Evolutionary conservation across 768 basidiomycete genomes (phyloP).

Genomic region (Dioszegia hungarica): DNA sequence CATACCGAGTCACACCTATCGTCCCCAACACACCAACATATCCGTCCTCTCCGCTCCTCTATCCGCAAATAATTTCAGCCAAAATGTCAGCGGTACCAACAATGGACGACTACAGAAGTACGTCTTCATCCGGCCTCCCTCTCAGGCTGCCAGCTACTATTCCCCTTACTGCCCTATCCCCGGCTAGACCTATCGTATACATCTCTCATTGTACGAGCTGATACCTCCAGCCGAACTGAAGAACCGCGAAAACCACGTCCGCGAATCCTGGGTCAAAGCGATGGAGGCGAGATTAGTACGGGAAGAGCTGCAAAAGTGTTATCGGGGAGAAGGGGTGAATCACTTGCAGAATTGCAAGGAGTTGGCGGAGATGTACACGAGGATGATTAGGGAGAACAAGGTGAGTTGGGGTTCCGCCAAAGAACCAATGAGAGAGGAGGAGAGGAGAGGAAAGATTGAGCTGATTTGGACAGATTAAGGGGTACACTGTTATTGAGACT

Average conservation of each 20-base stretch:
- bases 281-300: slow-evolving; percentile 89
- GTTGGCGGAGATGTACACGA: slow-evolving; percentile 72
- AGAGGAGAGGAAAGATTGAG: neutral
- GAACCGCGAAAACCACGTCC: slow-evolving; percentile 65
- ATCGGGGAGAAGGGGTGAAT: slow-evolving; percentile 84
- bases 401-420: slow-evolving; percentile 54
- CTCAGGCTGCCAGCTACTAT: too few species aligned
- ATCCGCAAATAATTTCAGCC: neutral
- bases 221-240: slow-evolving; percentile 10
- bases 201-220: too few species aligned
- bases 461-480: slow-evolving; percentile 61
- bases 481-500: slow-evolving; percentile 71
- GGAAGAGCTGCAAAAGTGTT: slow-evolving; percentile 84
- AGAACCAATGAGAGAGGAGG: too few species aligned
- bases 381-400: slow-evolving; percentile 72
- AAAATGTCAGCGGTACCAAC: slow-evolving; percentile 23
- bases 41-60: neutral
- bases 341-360: slow-evolving; percentile 83
- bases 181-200: neutral
- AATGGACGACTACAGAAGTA: slow-evolving; percentile 32
- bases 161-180: neutral
- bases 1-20: too few species aligned
- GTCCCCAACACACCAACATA: neutral
- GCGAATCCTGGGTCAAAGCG: slow-evolving; percentile 88
- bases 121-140: too few species aligned